These are phyloP conservation scores for Rhizophora apiculata DNA, from an alignment of 345 rosid genomes.

Conservation along the genomic window DNA sequence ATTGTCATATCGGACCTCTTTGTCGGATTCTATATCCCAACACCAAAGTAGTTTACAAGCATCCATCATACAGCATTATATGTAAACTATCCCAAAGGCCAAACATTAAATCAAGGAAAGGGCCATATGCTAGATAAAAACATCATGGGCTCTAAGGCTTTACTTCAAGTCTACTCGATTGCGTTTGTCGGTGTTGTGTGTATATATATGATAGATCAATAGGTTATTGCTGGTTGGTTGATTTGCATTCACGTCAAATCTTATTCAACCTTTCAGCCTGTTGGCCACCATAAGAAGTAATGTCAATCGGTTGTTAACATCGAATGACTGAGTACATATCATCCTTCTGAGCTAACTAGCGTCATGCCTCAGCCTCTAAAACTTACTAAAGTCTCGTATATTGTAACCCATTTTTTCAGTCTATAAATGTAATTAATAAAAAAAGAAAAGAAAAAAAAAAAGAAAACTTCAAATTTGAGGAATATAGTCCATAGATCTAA, in stretches of 20 bases:
- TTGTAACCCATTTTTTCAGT: too few relatives aligned
- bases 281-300: neutral
- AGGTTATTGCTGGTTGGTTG: constrained; percentile 8
- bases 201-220: neutral
- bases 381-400: too few relatives aligned
- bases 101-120: neutral
- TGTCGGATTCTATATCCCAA: constrained; percentile 1
- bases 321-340: too few relatives aligned
- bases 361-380: too few relatives aligned
- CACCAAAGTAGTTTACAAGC: constrained; percentile 8
- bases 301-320: neutral
- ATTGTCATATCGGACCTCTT: constrained; percentile 8
- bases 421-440: too few relatives aligned
- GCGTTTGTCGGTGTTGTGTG: neutral
- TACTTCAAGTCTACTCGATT: neutral
- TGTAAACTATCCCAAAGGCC: neutral
- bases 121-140: neutral
- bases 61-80: neutral
- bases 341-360: too few relatives aligned
- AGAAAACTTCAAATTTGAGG: too few relatives aligned
- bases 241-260: neutral
- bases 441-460: too few relatives aligned
- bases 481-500: too few relatives aligned
- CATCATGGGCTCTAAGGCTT: neutral
- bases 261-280: neutral